phyloP scores from a whole-genome alignment of 2,329 filamentous ascomycete genomes.

The Fusarium decemcellulare region DNA sequence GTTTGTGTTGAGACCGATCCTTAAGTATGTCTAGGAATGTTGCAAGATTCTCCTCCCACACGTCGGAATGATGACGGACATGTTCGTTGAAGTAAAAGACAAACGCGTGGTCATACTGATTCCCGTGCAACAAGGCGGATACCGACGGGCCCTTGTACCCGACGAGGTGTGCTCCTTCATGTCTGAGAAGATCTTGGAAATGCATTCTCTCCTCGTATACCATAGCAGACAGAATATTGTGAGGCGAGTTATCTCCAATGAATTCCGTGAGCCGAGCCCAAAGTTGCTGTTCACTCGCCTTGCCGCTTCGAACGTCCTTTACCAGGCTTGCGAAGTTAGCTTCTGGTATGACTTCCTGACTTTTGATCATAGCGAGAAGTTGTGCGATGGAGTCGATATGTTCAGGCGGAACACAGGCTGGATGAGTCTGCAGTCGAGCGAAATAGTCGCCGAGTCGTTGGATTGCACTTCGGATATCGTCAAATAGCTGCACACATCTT shows the following conservation, averaged over 20 bases:
- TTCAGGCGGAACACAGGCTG: not conserved
- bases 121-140: conserved; percentile 9
- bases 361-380: not conserved
- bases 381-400: not conserved
- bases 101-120: conserved; percentile 2
- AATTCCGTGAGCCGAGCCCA: not conserved
- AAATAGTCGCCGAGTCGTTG: not conserved
- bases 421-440: not conserved
- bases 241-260: not conserved
- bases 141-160: not conserved
- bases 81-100: conserved; percentile 16
- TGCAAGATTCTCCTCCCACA: conserved; percentile 17
- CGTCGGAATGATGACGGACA: conserved; percentile 11
- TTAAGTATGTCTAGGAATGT: conserved; percentile 5
- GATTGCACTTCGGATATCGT: not conserved
- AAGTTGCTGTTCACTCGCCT: not conserved
- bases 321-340: conserved; percentile 1
- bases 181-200: not conserved
- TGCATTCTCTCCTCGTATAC: not conserved
- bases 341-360: not conserved
- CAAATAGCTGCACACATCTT: conserved; percentile 7
- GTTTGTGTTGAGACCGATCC: not conserved
- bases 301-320: conserved; percentile 4
- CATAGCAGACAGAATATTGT: not conserved
- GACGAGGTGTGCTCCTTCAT: not conserved